Base-by-base conservation (phyloP, 73 alveolate species). In the Durusdinium trenchii region DNA sequence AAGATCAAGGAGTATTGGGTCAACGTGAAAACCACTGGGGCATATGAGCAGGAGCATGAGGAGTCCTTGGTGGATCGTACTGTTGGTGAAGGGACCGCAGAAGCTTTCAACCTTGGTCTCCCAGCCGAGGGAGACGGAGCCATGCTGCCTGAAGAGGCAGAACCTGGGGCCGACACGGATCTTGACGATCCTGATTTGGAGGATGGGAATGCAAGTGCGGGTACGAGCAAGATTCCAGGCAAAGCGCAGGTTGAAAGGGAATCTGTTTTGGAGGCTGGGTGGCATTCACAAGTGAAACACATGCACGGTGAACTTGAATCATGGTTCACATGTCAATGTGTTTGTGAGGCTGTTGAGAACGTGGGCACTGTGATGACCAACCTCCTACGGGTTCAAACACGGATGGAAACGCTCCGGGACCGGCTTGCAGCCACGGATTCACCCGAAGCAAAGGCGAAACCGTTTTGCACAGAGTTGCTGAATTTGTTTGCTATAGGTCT, bases 1-100 rank as follows among this genome's bases (percentile, higher is more conserved):
- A 4, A 46, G 14, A 18, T 79, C 90, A 79, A 79, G 32, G 90
- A 84, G n/a, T 84, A 84, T 52, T 84, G 94, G 94, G 94, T 84
- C 30, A 76, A 84, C 52, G 45, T 35, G 5, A 42, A 14, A 5
- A 84, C 94, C 0, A 51, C 54, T 5, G 94, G 94, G 20, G 3
- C 42, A 9, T 52, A 50, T 38, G 76, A 50, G 45, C 20, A 50
- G 1, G 76, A 50, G 30, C 18, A 84, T 51, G 76, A 54, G 18
- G 94, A 84, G 57, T 3, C 35, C 12, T 36, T 84, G 47, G 5
- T 10, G 2, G 94, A 84, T 52, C 0, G 57, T 9, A 51, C 94
- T 5, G 2, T 4, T 12, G 54, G 40, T 14, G 79, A 84, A 6
- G 94, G 94, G 1, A 20, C 38, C 28, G 76, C 94, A 6, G 42